Evolutionary conservation across 345 rosid genomes (phyloP).

Genomic region (Syzygium aqueum): DNA sequence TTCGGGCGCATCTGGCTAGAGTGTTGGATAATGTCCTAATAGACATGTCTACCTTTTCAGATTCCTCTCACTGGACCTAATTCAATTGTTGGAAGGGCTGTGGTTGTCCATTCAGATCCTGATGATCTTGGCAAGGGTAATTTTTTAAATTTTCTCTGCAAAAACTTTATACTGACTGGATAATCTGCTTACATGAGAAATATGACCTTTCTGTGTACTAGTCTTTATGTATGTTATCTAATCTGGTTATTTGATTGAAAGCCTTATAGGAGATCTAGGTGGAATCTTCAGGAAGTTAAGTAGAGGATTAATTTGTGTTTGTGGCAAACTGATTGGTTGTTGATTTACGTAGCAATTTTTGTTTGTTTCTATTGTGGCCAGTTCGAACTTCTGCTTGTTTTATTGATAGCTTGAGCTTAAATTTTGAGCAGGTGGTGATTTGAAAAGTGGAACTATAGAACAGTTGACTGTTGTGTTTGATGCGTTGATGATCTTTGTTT

Average conservation of each 20-base stretch:
- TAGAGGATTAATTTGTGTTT: neutral
- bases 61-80: conserved; percentile 77
- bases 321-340: neutral
- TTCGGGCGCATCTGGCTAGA: neutral
- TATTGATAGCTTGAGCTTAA: neutral
- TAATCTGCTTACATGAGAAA: neutral
- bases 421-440: neutral
- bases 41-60: conserved; percentile 7
- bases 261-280: neutral
- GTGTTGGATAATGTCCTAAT: neutral
- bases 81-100: conserved; percentile 86
- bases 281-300: neutral
- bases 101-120: conserved; percentile 87
- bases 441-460: neutral
- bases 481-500: neutral
- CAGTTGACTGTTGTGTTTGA: neutral
- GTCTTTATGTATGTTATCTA: neutral
- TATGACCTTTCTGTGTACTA: neutral
- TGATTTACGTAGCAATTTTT: neutral
- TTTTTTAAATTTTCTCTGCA: neutral
- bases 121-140: conserved; percentile 98
- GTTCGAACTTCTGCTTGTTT: neutral
- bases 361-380: neutral
- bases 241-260: neutral
- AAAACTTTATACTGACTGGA: neutral